Conservation (phyloP, 2,329 filamentous ascomycete species). For the Plenodomus biglobosus region DNA sequence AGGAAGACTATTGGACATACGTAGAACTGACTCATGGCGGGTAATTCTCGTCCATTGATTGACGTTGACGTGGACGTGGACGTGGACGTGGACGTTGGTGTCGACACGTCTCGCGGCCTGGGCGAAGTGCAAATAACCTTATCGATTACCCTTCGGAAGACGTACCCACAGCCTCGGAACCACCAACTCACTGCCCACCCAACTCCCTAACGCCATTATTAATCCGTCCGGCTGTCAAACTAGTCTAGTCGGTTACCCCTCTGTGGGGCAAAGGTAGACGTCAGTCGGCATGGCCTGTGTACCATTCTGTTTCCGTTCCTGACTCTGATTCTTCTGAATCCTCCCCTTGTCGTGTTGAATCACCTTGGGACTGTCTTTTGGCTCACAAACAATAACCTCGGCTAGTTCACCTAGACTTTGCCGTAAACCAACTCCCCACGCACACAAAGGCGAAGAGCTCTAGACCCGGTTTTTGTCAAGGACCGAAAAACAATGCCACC, state of each 20-base stretch:
- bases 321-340: neutral
- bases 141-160: slow-evolving; percentile 32
- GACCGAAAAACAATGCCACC: slow-evolving; percentile 39
- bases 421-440: too few relatives aligned
- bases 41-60: slow-evolving; percentile 10
- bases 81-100: too few relatives aligned
- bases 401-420: neutral
- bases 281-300: slow-evolving; percentile 6
- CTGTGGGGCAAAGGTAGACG: slow-evolving; percentile 10
- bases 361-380: neutral
- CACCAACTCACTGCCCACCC: neutral
- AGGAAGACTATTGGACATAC: slow-evolving; percentile 29
- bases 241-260: slow-evolving; percentile 5
- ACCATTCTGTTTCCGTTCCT: neutral
- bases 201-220: slow-evolving; percentile 19
- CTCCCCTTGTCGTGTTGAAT: neutral
- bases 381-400: neutral
- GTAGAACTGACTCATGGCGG: slow-evolving; percentile 54
- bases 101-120: slow-evolving; percentile 5
- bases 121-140: slow-evolving; percentile 15
- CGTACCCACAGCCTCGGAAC: slow-evolving; percentile 26
- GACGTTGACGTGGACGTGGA: slow-evolving; percentile 5
- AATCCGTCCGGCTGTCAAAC: slow-evolving; percentile 1
- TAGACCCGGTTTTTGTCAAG: too few relatives aligned
- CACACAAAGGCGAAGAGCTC: neutral